Conservation (phyloP, 495 filamentous ascomycete species). For the Aspergillus bridgeri region DNA sequence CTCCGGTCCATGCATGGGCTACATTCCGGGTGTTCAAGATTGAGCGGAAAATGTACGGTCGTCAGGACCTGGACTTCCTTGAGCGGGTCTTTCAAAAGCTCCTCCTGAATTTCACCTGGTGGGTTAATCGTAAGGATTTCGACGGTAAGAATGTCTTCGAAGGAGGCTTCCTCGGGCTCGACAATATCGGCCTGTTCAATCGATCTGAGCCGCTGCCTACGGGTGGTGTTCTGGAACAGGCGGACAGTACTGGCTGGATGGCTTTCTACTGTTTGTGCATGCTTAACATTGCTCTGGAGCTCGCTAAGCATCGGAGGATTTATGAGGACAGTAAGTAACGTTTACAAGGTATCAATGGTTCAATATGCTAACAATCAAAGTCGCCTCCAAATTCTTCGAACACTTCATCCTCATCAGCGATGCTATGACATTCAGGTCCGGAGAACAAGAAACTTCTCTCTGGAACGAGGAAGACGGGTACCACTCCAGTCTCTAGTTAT, state of each 20-base stretch:
- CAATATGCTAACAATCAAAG: conserved; percentile 22
- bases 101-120: conserved; percentile 96
- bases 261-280: conserved; percentile 92
- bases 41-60: conserved; percentile 93
- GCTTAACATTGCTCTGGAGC: conserved; percentile 92
- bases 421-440: conserved; percentile 88
- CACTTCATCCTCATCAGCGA: conserved; percentile 97
- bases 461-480: conserved; percentile 91
- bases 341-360: neutral
- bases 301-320: conserved; percentile 91
- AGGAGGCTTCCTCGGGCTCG: conserved; percentile 91
- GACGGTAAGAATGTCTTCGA: conserved; percentile 97
- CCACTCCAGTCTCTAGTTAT: conserved; percentile 6
- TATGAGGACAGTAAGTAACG: conserved; percentile 74
- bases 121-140: conserved; percentile 92
- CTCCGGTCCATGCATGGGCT: conserved; percentile 94
- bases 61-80: conserved; percentile 90
- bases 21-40: conserved; percentile 96
- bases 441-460: conserved; percentile 74
- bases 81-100: conserved; percentile 96
- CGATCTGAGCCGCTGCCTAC: conserved; percentile 95
- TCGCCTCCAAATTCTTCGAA: conserved; percentile 98
- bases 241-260: conserved; percentile 98
- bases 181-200: conserved; percentile 97
- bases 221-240: conserved; percentile 89